Percentiles rank a stretch among this genome's conserved stretches.
Evolutionary conservation across 163 green algal genomes (phyloP).

Genomic region (Chloromonas sp.): DNA sequence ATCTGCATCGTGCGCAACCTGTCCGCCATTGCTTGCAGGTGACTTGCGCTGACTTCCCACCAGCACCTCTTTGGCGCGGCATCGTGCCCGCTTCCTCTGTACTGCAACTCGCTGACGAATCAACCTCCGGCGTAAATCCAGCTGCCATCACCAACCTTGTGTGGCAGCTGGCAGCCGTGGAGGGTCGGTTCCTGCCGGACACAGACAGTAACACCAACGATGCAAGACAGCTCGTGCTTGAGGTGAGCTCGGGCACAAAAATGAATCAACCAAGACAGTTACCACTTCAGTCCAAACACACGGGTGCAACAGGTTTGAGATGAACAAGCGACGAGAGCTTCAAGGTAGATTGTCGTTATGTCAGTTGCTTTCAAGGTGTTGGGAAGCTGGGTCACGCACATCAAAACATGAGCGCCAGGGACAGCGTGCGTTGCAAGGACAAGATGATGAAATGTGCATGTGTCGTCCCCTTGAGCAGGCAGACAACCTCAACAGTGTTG

Average conservation of each 20-base stretch:
- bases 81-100: neutral
- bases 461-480: neutral
- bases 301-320: too few relatives aligned
- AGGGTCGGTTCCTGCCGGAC: conserved; percentile 24
- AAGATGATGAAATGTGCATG: neutral
- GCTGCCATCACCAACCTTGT: neutral
- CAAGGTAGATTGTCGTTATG: too few relatives aligned
- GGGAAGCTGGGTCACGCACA: too few relatives aligned
- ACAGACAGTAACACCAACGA: neutral
- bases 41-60: conserved; percentile 27
- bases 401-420: neutral
- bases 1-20: too few relatives aligned
- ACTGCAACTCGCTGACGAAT: neutral
- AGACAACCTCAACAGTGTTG: neutral
- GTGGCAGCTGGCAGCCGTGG: conserved; percentile 21
- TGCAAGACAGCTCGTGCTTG: conserved; percentile 14
- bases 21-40: conserved; percentile 15
- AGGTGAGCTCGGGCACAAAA: neutral
- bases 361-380: neutral
- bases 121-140: neutral
- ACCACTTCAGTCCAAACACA: too few relatives aligned
- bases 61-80: neutral
- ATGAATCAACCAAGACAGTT: too few relatives aligned
- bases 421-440: neutral
- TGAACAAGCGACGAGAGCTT: too few relatives aligned